Conservation (phyloP, 768 basidiomycete species). For the Termitomyces sp. region DNA sequence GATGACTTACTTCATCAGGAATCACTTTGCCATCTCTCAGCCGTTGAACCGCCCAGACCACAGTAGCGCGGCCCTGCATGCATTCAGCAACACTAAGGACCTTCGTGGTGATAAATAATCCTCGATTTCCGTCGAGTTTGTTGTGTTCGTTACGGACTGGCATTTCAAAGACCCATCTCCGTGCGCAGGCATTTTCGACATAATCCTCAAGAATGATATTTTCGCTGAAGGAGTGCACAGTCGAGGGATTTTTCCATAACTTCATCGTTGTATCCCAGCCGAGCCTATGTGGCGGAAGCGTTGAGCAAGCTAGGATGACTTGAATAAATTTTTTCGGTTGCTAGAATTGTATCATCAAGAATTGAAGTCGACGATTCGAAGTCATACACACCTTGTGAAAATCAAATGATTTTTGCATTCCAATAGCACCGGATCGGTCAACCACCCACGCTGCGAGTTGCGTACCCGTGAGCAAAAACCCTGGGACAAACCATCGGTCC, state of each 20-base stretch:
- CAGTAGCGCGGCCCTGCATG: background rate
- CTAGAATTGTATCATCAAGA: background rate
- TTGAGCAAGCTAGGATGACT: background rate
- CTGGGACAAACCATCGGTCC: conserved; percentile 7
- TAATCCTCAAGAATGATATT: background rate
- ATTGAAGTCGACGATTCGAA: too few species aligned
- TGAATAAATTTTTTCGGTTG: background rate
- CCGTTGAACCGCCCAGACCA: conserved; percentile 1
- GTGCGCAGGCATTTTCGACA: background rate
- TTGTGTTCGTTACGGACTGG: background rate
- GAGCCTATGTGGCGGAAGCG: background rate
- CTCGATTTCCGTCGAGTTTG: too few species aligned
- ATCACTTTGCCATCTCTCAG: too few species aligned
- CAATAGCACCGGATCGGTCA: conserved; percentile 3
- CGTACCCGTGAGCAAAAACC: background rate
- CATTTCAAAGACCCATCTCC: background rate
- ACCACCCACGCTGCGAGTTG: background rate
- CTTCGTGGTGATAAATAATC: background rate
- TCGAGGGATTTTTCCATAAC: background rate
- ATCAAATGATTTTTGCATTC: conserved; percentile 1
- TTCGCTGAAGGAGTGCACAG: background rate
- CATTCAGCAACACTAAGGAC: background rate
- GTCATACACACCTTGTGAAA: conserved; percentile 5
- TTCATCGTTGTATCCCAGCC: background rate
- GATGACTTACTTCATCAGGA: too few species aligned